Base-by-base conservation (phyloP, 108 stramenopile genomes). In the Schizochytrium sp. region DNA sequence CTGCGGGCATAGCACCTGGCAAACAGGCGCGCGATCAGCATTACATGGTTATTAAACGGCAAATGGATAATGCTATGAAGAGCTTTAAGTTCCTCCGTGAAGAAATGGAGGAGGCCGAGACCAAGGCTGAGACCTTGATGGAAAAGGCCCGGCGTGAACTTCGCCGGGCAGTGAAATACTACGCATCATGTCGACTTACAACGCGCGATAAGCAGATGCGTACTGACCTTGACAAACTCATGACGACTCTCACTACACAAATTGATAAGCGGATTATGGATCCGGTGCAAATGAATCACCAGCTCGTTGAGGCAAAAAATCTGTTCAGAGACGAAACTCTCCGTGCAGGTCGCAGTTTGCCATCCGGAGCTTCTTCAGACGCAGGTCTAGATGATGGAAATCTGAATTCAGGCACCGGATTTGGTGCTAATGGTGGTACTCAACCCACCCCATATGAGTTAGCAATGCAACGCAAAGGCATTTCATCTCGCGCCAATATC, bases 61-160 rank as follows among this genome's bases (percentile, higher is more conserved):
- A 83, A 28, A 83, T 53, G 0, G 50, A 83, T 40, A 83, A 83
- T 40, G 76, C 76, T 10, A 28, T 55, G 7, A n/a, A 47, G 47
- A 83, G 53, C 47, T 83, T 83, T 55, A 5, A 17, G 47, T 83
- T 10, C 50, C 12, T 83, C 38, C 47, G 53, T 40, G 40, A 83
- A 50, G 53, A 55, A 10, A 49, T 83, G 47, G 76, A 55, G 76
- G 53, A 83, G 2, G 76, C 76, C 15, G 76, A 83, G 28, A 83
- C 76, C 45, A 47, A 83, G 47, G 76, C 76, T 10, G 76, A 83
- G 76, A 38, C 47, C 13, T 53, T 55, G n/a, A 55, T 83, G 76
- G 76, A 83, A 28, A 47, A 83, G 28, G 76, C 76, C 10, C 64
- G 64, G 10, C 64, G 64, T 44, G 64, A 69, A 44, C 64, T 69